A percentile compares a stretch with the other conserved stretches of the same genome.
These are phyloP conservation scores for Choiromyces venosus DNA, from an alignment of 495 filamentous ascomycete species.

Conservation along the genomic window DNA sequence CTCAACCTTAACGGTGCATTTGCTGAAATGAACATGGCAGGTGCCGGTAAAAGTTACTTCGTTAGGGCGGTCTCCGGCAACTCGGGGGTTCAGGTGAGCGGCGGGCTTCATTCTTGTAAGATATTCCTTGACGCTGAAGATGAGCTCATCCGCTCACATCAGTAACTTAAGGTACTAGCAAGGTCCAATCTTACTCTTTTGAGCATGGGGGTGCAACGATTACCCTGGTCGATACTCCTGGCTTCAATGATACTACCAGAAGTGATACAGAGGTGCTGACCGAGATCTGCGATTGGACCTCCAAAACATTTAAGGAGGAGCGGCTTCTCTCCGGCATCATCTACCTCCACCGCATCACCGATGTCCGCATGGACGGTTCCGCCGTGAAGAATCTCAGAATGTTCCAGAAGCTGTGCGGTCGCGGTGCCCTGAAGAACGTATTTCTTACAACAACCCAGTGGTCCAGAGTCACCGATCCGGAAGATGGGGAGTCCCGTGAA, in stretches of 20 bases:
- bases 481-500: slow-evolving; percentile 42
- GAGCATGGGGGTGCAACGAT: slow-evolving; percentile 28
- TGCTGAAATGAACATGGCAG: no score
- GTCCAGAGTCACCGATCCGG: slow-evolving; percentile 41
- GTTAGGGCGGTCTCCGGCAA: slow-evolving; percentile 38
- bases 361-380: no score
- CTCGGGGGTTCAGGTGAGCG: slow-evolving; percentile 28
- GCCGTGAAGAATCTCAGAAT: no score
- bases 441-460: no score
- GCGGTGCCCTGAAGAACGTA: no score
- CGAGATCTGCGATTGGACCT: slow-evolving; percentile 42
- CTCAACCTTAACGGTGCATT: no score
- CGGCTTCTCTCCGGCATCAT: slow-evolving; percentile 43
- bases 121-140: neutral
- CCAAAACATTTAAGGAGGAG: slow-evolving; percentile 31
- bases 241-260: slow-evolving; percentile 43
- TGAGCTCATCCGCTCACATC: neutral
- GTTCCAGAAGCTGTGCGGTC: no score
- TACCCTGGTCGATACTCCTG: slow-evolving; percentile 49
- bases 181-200: slow-evolving; percentile 16
- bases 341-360: slow-evolving; percentile 49
- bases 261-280: slow-evolving; percentile 46
- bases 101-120: slow-evolving; percentile 30
- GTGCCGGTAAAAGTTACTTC: slow-evolving; percentile 47
- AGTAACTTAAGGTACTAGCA: slow-evolving; percentile 33